Base-by-base conservation (phyloP, 2,329 filamentous ascomycete species). In the Colletotrichum salicis region DNA sequence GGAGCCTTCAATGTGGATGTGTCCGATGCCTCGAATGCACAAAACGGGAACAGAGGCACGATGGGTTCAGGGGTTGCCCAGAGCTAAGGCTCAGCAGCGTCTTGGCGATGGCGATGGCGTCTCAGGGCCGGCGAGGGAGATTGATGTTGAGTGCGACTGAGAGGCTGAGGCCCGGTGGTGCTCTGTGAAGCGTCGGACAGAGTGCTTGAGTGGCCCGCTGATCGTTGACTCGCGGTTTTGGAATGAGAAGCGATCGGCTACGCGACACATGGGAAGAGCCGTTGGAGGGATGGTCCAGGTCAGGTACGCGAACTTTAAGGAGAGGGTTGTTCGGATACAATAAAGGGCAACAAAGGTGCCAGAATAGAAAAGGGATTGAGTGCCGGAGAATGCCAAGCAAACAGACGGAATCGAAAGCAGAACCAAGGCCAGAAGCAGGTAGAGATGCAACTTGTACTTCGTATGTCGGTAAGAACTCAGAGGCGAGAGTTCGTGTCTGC, bases 41-140 rank as follows among this genome's bases (percentile, higher is more conserved):
- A 22, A 22, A 48, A 51, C 19, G 41, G 59, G 59, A 33, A 64
- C 33, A 33, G 37, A 37, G 56, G 37, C 41, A 29, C 27, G 37
- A 61, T 37, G 64, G 48, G 13, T 60, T 51, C 70, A 72, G 70
- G 60, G 70, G 59, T 70, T 45, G 45, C 19, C 35, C n/a, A 64
- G 69, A 69, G 65, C 69, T 69, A 71, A 64, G 69, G 64, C 65
- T 64, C 54, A 51, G 22, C 55, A 71, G 59, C 55, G 65, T 19
- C 70, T 72, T 72, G 70, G 70, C 70, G 66, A 70, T 72, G 48
- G 65, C 54, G 35, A 69, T 64, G 65, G 70, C 59, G 54, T 69
- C 65, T 71, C 59, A 59, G 64, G 27, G 19, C 35, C n/a, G 48
- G n/a, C 59, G 62, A 65, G 52, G 35, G 52, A 65, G 52, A 58